Evolutionary conservation across 352 stramenopile genomes (phyloP), one percentile per base, ranked within the genome.

Genomic region (Phytopythium ostracodes): DNA sequence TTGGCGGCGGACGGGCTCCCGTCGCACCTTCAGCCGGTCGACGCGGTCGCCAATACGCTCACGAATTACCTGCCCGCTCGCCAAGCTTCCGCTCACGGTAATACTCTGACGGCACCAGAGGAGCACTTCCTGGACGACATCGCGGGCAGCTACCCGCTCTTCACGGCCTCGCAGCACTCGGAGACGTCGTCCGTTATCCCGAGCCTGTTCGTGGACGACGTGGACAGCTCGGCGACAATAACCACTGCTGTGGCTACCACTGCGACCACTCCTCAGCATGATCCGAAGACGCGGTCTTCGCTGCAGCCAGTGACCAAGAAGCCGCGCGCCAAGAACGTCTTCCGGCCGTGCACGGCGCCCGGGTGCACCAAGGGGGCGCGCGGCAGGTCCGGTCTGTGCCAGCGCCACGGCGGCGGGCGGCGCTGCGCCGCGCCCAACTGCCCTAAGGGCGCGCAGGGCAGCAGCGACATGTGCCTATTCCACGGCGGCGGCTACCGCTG

Each of bases 401-500:
- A 94, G 29, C 88, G 90, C 59, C 88, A 96, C 67, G 88, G 88
- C 29, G 88, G 88, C 31, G 87, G 88, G 56, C 92, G 93, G 67
- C 80, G 81, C 22, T 96, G 88, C 56, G 71, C 73, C 0, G 61
- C 67, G 2, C 56, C 71, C 0, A 71, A 81, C 15, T 96, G 88
- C 65, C 67, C 79, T 40, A 96, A 96, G 61, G 87, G 88, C 17
- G 88, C 86, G 8, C 88, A 96, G 59, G 84, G 85, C 38, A 89
- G 77, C 62, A 92, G 79, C 64, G 78, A 61, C 56, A 79, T 81
- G 66, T 93, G 84, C 61, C 69, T 93, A 12, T 91, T 91, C 63
- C 88, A 96, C 56, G 88, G 88, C 53, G 88, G 87, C 10, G 89
- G 85, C 49, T 92, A 93, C 47, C 87, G 88, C 24, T 96, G 88